phyloP scores from a whole-genome alignment of 2,329 filamentous ascomycete species.

The Chaetoscypha palmicola region DNA sequence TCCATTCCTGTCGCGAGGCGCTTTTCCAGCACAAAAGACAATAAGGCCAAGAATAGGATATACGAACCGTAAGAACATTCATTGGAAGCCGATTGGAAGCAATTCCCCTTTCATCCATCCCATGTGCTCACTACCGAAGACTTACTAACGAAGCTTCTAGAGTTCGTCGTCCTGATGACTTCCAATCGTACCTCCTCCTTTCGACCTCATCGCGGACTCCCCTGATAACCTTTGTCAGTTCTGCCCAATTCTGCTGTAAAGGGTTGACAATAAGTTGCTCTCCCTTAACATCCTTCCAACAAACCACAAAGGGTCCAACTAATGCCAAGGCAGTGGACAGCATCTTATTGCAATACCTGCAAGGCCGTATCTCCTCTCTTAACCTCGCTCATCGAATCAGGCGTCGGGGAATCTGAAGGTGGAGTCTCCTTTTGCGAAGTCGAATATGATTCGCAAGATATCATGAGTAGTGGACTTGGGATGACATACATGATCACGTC shows the following conservation, averaged over 20 bases:
- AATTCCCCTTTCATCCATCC: slow-evolving; percentile 13
- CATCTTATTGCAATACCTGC: slow-evolving; percentile 51
- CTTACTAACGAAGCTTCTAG: slow-evolving; percentile 33
- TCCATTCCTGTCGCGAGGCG: slow-evolving; percentile 5
- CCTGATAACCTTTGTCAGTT: slow-evolving; percentile 34
- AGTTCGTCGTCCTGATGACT: slow-evolving; percentile 47
- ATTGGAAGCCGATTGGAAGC: no score
- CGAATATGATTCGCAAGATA: slow-evolving; percentile 51
- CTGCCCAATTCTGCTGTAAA: not conserved
- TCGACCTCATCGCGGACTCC: slow-evolving; percentile 47
- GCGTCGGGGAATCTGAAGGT: slow-evolving; percentile 47
- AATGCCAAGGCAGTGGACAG: slow-evolving; percentile 48
- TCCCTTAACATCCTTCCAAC: not conserved
- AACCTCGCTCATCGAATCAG: slow-evolving; percentile 38
- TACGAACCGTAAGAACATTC: slow-evolving; percentile 37
- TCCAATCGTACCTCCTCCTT: slow-evolving; percentile 49
- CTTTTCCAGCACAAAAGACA: slow-evolving; percentile 20
- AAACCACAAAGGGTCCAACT: not conserved
- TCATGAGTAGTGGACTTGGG: slow-evolving; percentile 43
- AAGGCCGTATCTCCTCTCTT: slow-evolving; percentile 43
- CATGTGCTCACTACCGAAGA: slow-evolving; percentile 2
- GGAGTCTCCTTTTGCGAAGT: slow-evolving; percentile 48
- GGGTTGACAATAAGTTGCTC: not conserved
- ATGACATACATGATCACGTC: slow-evolving; percentile 51
- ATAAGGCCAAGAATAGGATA: slow-evolving; percentile 34